Base-by-base conservation (phyloP, 345 rosid species). In the Diplotaxis tenuifolia region DNA sequence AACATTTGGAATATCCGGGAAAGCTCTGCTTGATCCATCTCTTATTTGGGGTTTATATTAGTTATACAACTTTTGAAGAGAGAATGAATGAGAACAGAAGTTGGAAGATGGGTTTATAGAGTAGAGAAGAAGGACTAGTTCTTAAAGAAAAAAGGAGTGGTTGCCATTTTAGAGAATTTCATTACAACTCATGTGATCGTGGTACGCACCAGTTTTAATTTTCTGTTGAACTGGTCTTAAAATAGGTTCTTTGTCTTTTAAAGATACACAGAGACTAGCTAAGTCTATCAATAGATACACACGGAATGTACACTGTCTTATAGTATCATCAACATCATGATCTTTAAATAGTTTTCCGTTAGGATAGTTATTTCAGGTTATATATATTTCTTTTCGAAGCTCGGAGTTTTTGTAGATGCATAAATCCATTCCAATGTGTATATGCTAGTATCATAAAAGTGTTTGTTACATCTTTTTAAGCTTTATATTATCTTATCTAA, bases 11-110 rank as follows among this genome's bases (percentile, higher is more conserved):
- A 42, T 42, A 42, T 42, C 50, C 50, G 50, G 50, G 50, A 42
- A 14, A 42, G 50, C 18, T 42, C 50, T 42, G 50, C 7, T 7
- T 85, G 82, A 67, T 90, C 97, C 92, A 89, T 89, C 0, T 15
- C 50, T 27, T 11, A 0, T 14, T 22, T 42, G 2, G 20, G 8
- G 11, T 47, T 62, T 45, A 18, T 21, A 7, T 40, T 14, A 38
- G 29, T 14, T 62, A 42, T 20, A 50, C n/a, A 47, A 16, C 9
- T 62, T n/a, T 52, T 29, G 29, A 29, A 23, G 9, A 69, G 65
- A 54, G 38, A 15, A 77, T 58, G 73, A 59, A 27, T 19, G 68
- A 71, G 59, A 60, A 61, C 59, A 72, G 36, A 49, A 49, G 20
- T 11, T 57, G n/a, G 45, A 65, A 57, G 28, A 67, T 67, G 65